Evolutionary conservation across 305 asterid genomes (phyloP).

Genomic region (Fraxinus albicans): DNA sequence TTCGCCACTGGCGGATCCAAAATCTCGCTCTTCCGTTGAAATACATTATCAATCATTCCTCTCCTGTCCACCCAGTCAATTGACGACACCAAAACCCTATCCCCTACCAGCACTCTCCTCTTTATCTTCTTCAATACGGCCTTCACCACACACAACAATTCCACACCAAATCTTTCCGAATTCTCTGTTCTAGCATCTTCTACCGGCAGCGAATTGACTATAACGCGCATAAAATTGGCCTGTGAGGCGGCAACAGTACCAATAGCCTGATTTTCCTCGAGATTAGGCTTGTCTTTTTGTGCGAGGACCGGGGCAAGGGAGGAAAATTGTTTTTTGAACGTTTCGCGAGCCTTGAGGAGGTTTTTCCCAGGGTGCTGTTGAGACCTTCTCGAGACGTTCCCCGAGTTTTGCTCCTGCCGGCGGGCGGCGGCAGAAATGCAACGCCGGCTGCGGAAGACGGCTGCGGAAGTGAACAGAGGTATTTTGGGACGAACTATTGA

Average conservation of each 20-base stretch:
- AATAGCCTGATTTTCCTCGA: conserved; percentile 66
- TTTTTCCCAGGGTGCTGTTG: conserved; percentile 56
- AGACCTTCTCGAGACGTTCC: conserved; percentile 48
- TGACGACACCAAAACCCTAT: conserved; percentile 79
- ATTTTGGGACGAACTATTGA: conserved; percentile 36
- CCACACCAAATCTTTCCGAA: conserved; percentile 51
- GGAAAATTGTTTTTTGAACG: conserved; percentile 58
- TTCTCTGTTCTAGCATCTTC: conserved; percentile 29
- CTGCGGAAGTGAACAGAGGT: conserved; percentile 32
- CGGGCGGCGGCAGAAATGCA: conserved; percentile 35
- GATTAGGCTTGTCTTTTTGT: conserved; percentile 46
- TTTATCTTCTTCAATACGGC: conserved; percentile 88
- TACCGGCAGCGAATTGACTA: conserved; percentile 48
- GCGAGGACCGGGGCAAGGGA: conserved; percentile 67
- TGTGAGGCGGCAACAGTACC: conserved; percentile 82
- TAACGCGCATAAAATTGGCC: conserved; percentile 97
- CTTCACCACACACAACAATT: conserved; percentile 81
- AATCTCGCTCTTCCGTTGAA: conserved; percentile 63
- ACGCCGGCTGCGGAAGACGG: conserved; percentile 25
- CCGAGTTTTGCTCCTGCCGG: conserved; percentile 35
- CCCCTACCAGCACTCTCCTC: conserved; percentile 90
- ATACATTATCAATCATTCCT: conserved; percentile 91
- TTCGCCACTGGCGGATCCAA: conserved; percentile 92
- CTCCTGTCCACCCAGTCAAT: conserved; percentile 85
- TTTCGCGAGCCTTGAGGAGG: conserved; percentile 70